Evolutionary conservation across 1,139 yeast genomes (phyloP).

Genomic region (Geotrichum fermentans): DNA sequence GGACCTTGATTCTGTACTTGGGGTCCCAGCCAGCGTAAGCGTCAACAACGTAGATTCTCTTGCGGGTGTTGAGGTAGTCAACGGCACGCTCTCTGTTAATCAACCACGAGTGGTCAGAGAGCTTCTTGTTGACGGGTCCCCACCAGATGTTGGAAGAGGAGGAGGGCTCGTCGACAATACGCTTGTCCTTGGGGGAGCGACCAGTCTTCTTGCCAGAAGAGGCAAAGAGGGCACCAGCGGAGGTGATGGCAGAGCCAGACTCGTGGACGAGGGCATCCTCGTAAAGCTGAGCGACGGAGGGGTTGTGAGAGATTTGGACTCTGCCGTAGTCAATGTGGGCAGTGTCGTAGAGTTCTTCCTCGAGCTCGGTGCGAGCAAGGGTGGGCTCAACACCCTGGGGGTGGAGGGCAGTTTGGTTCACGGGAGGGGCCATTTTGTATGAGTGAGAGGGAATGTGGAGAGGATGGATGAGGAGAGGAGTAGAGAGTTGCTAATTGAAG

Average conservation of each 20-base stretch:
- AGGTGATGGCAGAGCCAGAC: slow-evolving; percentile 84
- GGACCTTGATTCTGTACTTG: slow-evolving; percentile 90
- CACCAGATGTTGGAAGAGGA: slow-evolving; percentile 90
- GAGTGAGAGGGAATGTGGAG: slow-evolving; percentile 1
- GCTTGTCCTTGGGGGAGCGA: slow-evolving; percentile 96
- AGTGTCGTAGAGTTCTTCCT: slow-evolving; percentile 38
- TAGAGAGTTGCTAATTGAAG: not conserved
- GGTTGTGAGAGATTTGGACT: slow-evolving; percentile 66
- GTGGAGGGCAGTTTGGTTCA: slow-evolving; percentile 41
- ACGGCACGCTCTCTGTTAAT: slow-evolving; percentile 95
- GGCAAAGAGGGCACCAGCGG: slow-evolving; percentile 94
- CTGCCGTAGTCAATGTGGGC: slow-evolving; percentile 43
- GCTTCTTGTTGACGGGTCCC: slow-evolving; percentile 98
- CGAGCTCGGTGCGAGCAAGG: slow-evolving; percentile 38
- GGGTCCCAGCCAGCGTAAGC: slow-evolving; percentile 99
- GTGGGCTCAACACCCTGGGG: slow-evolving; percentile 42
- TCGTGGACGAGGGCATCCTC: slow-evolving; percentile 87
- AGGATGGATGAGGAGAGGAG: not conserved
- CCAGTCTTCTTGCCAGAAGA: slow-evolving; percentile 96
- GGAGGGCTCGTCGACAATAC: slow-evolving; percentile 91
- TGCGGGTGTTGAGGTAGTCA: slow-evolving; percentile 94
- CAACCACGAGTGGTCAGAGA: slow-evolving; percentile 91
- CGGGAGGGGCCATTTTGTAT: slow-evolving; percentile 35
- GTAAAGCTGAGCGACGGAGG: slow-evolving; percentile 87
- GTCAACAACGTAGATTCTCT: slow-evolving; percentile 89